Evolutionary conservation across 2,329 filamentous ascomycete species (phyloP), one percentile per base, ranked within the genome.

Genomic region (Alternaria gaisen): DNA sequence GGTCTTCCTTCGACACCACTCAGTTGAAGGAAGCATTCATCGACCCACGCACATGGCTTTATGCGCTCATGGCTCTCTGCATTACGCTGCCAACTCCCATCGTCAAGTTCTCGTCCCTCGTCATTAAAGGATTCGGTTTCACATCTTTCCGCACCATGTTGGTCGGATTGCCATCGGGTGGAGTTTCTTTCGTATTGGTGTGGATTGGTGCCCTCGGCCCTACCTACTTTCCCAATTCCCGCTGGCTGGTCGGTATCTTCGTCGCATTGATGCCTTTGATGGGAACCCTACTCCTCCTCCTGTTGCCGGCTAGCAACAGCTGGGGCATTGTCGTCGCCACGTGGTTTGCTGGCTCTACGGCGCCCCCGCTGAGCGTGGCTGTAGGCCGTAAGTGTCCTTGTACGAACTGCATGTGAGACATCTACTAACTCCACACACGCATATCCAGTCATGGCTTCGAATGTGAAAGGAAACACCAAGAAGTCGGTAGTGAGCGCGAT

Each of bases 91-190:
- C 22, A 26, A 44, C 14, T 28, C 42, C 24, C 26, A 24, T 44
- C 26, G 24, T 38, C 16, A 44, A 81, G 70, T 85, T 85, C 61
- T 82, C 83, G 1, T 83, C 82, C 0, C 77, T 85, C 5, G 80
- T 85, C 20, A 85, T 85, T 68, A 63, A 65, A n/a, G 48, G 53
- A 10, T 57, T 65, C 26, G 62, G 63, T 40, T 65, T 57, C 80
- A 81, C 44, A 76, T 72, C 11, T 18, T 78, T 77, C 16, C 69
- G 83, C 20, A 85, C 83, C 1, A 78, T 85, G 72, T 76, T 85
- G 0, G 82, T 82, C 67, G 80, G 77, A 4, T 78, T 81, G 0
- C 83, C 83, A 0, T 84, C 83, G 0, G 83, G 83, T 1, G 83
- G 82, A 0, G 77, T 85, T 1, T 80, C 84, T 62, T 77, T 85